Percentiles rank a stretch among this genome's conserved stretches.
Conservation (phyloP, 768 basidiomycete species). For the Kwoniella botswanensis region DNA sequence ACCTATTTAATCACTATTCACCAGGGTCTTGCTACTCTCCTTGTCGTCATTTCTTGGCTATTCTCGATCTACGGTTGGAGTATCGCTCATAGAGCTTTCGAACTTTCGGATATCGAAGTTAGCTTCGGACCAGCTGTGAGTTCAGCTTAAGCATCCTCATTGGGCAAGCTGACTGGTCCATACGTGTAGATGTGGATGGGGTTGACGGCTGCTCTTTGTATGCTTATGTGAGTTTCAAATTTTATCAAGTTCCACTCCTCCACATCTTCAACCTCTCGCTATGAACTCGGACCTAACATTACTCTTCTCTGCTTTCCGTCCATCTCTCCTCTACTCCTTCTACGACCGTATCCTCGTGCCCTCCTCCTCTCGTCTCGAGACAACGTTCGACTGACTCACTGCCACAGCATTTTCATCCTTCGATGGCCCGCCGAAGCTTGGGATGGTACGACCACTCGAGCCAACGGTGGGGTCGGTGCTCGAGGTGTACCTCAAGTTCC, state of each 20-base stretch:
- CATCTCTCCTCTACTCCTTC: neutral
- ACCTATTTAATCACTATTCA: no score
- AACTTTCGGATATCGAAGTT: constrained; percentile 33
- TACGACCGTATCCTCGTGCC: neutral
- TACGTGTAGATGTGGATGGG: constrained; percentile 55
- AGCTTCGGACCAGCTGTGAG: constrained; percentile 51
- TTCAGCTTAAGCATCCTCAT: constrained; percentile 1
- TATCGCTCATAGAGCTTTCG: constrained; percentile 50
- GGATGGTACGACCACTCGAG: constrained; percentile 43
- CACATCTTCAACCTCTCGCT: neutral
- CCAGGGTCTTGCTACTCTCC: constrained; percentile 40
- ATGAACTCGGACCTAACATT: neutral
- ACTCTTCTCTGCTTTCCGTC: neutral
- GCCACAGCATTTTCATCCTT: constrained; percentile 41
- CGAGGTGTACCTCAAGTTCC: constrained; percentile 37
- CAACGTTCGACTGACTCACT: neutral
- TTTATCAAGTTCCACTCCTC: neutral
- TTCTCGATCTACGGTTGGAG: constrained; percentile 56
- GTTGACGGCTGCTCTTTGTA: constrained; percentile 42
- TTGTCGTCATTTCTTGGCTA: constrained; percentile 46
- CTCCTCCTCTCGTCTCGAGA: neutral
- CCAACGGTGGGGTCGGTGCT: constrained; percentile 37
- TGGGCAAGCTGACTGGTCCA: neutral
- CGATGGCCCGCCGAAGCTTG: constrained; percentile 54
- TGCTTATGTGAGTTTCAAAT: constrained; percentile 44